Evolutionary conservation across 2,329 filamentous ascomycete species (phyloP), one percentile per base, ranked within the genome.

Genomic region (Aspergillus hiratsukae): DNA sequence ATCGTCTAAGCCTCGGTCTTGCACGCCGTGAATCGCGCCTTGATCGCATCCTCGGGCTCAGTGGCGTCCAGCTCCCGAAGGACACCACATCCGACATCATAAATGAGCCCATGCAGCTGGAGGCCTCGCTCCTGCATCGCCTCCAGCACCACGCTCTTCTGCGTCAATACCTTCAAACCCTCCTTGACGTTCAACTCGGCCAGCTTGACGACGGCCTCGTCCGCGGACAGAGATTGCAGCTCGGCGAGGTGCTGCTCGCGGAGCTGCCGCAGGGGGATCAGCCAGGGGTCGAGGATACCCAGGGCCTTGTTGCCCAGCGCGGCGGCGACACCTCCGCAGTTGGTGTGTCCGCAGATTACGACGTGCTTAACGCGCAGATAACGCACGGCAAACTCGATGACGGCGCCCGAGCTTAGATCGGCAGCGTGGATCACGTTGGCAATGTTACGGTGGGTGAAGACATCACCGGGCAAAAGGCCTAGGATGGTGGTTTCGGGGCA

Each of bases 361-460:
- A 86, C 77, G 72, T 84, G 81, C 63, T 83, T 81, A 61, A 88
- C 85, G 65, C 87, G 84, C 37, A 95, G 78, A 69, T 89, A 80
- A 56, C 76, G 78, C 57, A 95, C 89, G 46, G 90, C 88, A 70
- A 87, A 95, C 69, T 93, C 87, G 69, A 95, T 87, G 48, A 93
- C 90, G 54, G 85, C 83, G 10, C 85, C 81, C 35, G 86, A 86
- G 76, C 85, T 90, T 72, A 93, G 83, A 72, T 96, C 91, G 65
- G 85, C 86, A 21, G 86, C 78, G 56, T 86, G 85, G 61, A 95
- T 77, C 68, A 93, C 84, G 78, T 95, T 95, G 74, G 89, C 90
- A 72, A 96, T 92, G 79, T 95, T 95, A 71, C 91, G 88, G 79
- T 95, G 90, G 52, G 91, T 88, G 72, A 95, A 95, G 64, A 95